Percentiles rank a stretch among this genome's conserved stretches.
These are phyloP conservation scores for Rosa persica DNA, from an alignment of 306 rosid species.

Conservation along the genomic window DNA sequence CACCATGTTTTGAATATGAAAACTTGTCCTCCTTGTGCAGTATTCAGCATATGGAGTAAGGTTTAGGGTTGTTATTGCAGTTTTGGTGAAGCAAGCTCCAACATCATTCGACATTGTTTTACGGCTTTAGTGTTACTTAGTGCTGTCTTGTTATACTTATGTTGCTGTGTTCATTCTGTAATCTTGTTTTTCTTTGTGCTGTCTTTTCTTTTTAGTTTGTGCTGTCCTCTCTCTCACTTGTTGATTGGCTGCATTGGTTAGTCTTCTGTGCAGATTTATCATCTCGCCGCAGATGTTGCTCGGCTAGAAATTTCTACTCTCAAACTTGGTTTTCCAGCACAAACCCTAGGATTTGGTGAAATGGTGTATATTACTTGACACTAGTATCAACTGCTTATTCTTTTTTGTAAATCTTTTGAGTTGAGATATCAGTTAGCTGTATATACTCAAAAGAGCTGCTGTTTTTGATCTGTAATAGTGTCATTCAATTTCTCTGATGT, in stretches of 20 bases:
- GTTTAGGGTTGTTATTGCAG: not conserved
- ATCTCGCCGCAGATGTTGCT: not conserved
- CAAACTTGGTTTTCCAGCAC: conserved; percentile 1
- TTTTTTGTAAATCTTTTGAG: not conserved
- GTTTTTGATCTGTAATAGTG: not conserved
- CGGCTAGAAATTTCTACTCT: not conserved
- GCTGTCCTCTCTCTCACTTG: too few species aligned
- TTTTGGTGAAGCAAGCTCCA: not conserved
- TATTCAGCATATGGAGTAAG: not conserved
- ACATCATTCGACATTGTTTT: not conserved
- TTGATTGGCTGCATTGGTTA: not conserved
- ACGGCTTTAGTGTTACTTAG: not conserved
- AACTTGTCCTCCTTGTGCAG: not conserved
- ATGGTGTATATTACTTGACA: not conserved
- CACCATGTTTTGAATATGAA: not conserved
- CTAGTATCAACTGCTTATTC: not conserved
- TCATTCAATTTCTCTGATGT: not conserved
- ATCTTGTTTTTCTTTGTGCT: conserved; percentile 3
- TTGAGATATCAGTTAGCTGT: too few species aligned
- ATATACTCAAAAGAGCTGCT: not conserved
- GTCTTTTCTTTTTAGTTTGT: not conserved
- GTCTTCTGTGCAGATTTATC: conserved; percentile 9
- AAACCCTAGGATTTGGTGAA: not conserved
- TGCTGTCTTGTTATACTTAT: not conserved
- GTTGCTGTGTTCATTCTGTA: not conserved